Evolutionary conservation across 1,284 basidiomycete genomes (phyloP).

Genomic region (Garcileccinum viscosum): DNA sequence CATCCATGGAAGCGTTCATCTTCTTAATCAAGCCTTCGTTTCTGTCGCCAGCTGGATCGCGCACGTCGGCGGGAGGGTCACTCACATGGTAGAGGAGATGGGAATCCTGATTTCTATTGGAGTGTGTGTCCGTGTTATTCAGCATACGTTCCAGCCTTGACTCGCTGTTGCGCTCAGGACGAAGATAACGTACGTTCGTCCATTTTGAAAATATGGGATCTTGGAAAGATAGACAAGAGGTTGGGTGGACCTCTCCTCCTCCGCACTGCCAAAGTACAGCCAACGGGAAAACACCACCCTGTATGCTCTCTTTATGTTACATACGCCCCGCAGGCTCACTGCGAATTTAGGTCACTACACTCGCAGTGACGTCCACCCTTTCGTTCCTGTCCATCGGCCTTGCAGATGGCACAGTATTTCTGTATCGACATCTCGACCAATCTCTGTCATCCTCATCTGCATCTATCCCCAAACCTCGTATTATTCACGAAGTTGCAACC

Average conservation of each 20-base stretch:
- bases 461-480: constrained; percentile 79
- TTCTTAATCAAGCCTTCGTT: constrained; percentile 79
- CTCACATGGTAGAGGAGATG: constrained; percentile 82
- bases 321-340: constrained; percentile 3
- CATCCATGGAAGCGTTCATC: constrained; percentile 80
- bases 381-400: constrained; percentile 90
- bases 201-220: constrained; percentile 89
- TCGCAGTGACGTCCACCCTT: constrained; percentile 82
- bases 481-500: constrained; percentile 77
- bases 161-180: constrained; percentile 56
- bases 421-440: constrained; percentile 91
- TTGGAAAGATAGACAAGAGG: constrained; percentile 78
- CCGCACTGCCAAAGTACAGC: constrained; percentile 80
- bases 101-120: constrained; percentile 86
- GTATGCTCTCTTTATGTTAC: constrained; percentile 47
- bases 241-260: constrained; percentile 71
- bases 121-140: constrained; percentile 51
- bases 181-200: constrained; percentile 78
- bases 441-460: constrained; percentile 77
- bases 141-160: constrained; percentile 15
- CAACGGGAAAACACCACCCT: constrained; percentile 81
- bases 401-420: constrained; percentile 91
- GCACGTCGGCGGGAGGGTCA: constrained; percentile 78
- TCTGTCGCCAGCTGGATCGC: constrained; percentile 77
- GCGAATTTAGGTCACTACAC: constrained; percentile 69